phyloP scores from a whole-genome alignment of 257 asterid genomes.

The Anisodus acutangulus region DNA sequence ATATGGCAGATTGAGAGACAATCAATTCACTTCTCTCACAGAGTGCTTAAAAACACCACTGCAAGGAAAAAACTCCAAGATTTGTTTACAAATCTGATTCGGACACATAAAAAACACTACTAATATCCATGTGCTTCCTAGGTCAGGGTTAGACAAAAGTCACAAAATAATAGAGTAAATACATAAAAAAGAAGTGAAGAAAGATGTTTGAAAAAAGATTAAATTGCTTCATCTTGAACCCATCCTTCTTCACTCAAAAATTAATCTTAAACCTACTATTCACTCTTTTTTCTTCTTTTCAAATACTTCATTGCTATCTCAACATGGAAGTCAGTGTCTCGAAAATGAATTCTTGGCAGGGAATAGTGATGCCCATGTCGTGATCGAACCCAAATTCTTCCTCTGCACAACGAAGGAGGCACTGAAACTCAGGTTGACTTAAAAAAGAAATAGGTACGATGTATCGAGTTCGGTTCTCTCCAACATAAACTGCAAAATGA shows the following conservation, averaged over 20 bases:
- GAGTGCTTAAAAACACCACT: conserved; percentile 41
- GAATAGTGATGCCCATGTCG: conserved; percentile 29
- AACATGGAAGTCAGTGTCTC: background rate
- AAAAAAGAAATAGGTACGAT: conserved; percentile 28
- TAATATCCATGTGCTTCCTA: conserved; percentile 12
- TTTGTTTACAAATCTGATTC: background rate
- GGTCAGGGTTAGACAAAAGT: background rate
- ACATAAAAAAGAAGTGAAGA: background rate
- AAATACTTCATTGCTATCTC: background rate
- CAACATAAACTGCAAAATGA: conserved; percentile 29
- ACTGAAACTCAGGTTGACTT: conserved; percentile 27
- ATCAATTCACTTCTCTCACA: conserved; percentile 28
- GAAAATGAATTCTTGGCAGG: conserved; percentile 15
- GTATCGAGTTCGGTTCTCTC: conserved; percentile 18
- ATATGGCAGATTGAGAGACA: background rate
- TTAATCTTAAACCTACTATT: background rate
- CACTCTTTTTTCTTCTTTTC: background rate
- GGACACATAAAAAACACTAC: background rate
- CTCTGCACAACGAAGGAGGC: conserved; percentile 23
- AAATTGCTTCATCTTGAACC: conserved; percentile 34
- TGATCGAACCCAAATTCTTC: conserved; percentile 34
- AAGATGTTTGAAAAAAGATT: conserved; percentile 24
- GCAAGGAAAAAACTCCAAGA: conserved; percentile 36
- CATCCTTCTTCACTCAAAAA: conserved; percentile 34
- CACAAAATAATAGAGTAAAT: background rate